These are phyloP conservation scores for Starmerella bombicola DNA, from an alignment of 805 yeast species.

Conservation along the genomic window DNA sequence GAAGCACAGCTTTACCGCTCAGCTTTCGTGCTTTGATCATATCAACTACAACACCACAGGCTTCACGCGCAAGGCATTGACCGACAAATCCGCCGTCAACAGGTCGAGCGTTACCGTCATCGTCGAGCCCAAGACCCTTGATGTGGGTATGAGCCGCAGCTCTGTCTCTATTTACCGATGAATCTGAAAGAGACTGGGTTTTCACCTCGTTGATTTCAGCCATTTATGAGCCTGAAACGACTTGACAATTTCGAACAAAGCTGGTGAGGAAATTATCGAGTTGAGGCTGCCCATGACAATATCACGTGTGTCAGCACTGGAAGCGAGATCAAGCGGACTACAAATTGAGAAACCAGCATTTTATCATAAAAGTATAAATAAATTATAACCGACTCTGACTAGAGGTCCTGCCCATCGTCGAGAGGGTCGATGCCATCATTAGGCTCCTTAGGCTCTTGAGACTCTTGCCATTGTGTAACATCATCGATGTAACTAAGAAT, in stretches of 20 bases:
- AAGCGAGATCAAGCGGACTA: too few relatives aligned
- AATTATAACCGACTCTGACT: neutral
- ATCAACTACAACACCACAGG: constrained; percentile 90
- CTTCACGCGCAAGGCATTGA: constrained; percentile 55
- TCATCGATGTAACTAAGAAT: constrained; percentile 90
- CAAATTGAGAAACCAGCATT: too few relatives aligned
- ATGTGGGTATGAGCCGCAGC: constrained; percentile 97
- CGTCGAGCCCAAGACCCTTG: constrained; percentile 88
- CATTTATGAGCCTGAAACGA: too few relatives aligned
- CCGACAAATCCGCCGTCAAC: constrained; percentile 86
- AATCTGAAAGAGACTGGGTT: constrained; percentile 27
- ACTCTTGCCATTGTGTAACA: constrained; percentile 94
- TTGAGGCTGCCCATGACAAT: too few relatives aligned
- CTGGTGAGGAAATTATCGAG: too few relatives aligned
- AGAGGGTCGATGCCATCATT: constrained; percentile 35
- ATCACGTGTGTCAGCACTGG: too few relatives aligned
- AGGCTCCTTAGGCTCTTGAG: constrained; percentile 95
- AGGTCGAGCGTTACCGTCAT: constrained; percentile 68
- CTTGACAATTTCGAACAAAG: too few relatives aligned
- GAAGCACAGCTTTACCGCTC: constrained; percentile 88
- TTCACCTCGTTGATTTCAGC: constrained; percentile 69
- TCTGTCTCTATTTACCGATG: constrained; percentile 42
- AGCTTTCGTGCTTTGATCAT: constrained; percentile 81
- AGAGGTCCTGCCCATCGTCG: constrained; percentile 15
- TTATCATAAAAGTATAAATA: too few relatives aligned